Percentiles rank a stretch among this genome's conserved stretches.
Evolutionary conservation across 768 basidiomycete species (phyloP).

Genomic region (Candolleomyces aberdarensis): DNA sequence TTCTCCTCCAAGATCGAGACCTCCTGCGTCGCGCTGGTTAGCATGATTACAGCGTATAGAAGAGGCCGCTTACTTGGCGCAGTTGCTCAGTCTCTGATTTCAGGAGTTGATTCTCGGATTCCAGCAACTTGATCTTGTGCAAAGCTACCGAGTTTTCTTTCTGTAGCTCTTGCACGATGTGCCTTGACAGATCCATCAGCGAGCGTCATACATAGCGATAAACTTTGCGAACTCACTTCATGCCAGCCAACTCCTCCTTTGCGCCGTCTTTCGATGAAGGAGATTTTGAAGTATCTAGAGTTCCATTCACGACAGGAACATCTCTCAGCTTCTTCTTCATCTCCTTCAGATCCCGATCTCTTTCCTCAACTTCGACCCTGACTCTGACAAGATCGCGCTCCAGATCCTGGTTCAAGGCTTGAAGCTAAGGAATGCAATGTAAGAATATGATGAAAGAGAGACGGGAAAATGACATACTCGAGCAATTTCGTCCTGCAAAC

Average conservation of each 20-base stretch:
- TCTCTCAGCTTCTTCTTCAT: conserved; percentile 61
- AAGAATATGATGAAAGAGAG: not conserved
- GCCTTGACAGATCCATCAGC: conserved; percentile 37
- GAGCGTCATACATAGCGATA: not conserved
- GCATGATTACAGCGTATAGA: not conserved
- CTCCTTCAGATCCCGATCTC: conserved; percentile 3
- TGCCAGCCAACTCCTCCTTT: conserved; percentile 71
- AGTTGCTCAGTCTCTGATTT: conserved; percentile 67
- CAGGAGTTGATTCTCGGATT: conserved; percentile 73
- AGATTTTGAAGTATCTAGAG: conserved; percentile 15
- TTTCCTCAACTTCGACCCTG: not conserved
- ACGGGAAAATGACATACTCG: conserved; percentile 15
- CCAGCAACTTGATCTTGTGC: conserved; percentile 68
- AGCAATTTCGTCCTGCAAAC: conserved; percentile 36
- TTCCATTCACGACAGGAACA: conserved; percentile 40
- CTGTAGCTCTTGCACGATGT: conserved; percentile 86
- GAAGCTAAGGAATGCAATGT: not conserved
- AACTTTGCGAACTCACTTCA: conserved; percentile 54
- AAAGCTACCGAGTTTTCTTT: conserved; percentile 66
- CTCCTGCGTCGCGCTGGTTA: conserved; percentile 43
- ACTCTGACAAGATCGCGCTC: not conserved
- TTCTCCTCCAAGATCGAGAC: conserved; percentile 76
- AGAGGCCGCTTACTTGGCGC: conserved; percentile 50
- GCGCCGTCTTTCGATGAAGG: conserved; percentile 47
- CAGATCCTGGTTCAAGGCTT: conserved; percentile 2